These are phyloP conservation scores for Cenchrus fungigraminus DNA, from an alignment of 176 grass and related monocot genomes.

Conservation along the genomic window DNA sequence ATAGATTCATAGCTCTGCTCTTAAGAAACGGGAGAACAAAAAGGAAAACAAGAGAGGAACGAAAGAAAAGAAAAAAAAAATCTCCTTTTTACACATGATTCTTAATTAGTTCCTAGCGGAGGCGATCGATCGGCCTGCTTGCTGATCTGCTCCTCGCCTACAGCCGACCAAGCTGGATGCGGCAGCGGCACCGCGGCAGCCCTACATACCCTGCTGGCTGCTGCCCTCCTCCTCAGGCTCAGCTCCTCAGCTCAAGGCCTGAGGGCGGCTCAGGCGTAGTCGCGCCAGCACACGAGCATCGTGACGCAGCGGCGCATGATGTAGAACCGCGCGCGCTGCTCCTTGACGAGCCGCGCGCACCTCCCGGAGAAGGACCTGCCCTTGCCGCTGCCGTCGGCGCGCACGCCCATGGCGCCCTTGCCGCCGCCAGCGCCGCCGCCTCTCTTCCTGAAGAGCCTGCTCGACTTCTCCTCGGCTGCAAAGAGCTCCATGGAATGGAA, in stretches of 20 bases:
- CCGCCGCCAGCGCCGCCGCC: slow-evolving; percentile 26
- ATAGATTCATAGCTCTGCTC: neutral
- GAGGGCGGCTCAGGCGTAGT: slow-evolving; percentile 54
- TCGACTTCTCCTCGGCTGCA: slow-evolving; percentile 64
- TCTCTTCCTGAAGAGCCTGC: slow-evolving; percentile 73
- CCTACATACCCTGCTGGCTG: too few species aligned
- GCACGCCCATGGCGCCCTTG: slow-evolving; percentile 27
- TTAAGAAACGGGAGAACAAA: neutral
- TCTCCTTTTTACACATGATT: slow-evolving; percentile 41
- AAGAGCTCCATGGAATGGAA: slow-evolving; percentile 51
- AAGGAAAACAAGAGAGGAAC: neutral
- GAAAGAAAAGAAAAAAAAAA: neutral
- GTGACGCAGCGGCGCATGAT: slow-evolving; percentile 95
- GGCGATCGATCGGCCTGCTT: neutral
- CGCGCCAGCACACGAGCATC: slow-evolving; percentile 90
- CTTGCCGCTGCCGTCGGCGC: slow-evolving; percentile 24
- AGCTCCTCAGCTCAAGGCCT: too few species aligned
- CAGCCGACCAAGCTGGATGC: neutral
- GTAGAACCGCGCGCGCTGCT: slow-evolving; percentile 88
- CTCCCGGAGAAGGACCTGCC: slow-evolving; percentile 69
- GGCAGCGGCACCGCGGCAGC: neutral
- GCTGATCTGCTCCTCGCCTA: neutral
- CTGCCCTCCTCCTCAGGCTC: too few species aligned
- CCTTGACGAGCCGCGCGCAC: slow-evolving; percentile 83
- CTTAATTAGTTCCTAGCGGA: slow-evolving; percentile 5